phyloP scores from a whole-genome alignment of 352 stramenopile species.

The Peronospora tabacina region DNA sequence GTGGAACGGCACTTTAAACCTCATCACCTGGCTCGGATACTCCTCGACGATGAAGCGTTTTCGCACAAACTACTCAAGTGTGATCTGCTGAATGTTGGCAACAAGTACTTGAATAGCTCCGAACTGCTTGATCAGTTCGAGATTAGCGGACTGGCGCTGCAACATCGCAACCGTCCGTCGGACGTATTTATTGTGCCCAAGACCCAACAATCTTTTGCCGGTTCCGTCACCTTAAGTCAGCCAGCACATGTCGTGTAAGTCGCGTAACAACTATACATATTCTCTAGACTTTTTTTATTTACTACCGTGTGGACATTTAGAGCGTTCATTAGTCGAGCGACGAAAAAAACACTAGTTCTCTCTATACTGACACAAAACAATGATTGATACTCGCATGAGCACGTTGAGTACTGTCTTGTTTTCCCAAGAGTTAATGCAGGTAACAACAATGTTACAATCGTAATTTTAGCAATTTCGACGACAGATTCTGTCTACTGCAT shows the following conservation, averaged over 20 bases:
- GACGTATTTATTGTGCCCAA: slow-evolving; percentile 40
- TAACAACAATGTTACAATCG: too few species aligned
- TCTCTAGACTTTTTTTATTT: slow-evolving; percentile 31
- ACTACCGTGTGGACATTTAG: background rate
- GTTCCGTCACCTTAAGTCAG: slow-evolving; percentile 19
- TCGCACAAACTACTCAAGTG: slow-evolving; percentile 38
- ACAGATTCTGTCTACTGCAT: too few species aligned
- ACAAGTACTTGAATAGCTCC: slow-evolving; percentile 43
- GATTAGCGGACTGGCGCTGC: slow-evolving; percentile 39
- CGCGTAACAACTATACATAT: slow-evolving; percentile 17
- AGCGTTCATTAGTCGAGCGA: background rate
- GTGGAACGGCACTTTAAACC: slow-evolving; percentile 43
- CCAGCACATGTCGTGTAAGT: slow-evolving; percentile 24
- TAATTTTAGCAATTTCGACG: too few species aligned
- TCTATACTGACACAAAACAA: too few species aligned
- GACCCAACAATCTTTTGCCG: slow-evolving; percentile 19
- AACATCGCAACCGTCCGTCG: slow-evolving; percentile 31
- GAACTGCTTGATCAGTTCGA: slow-evolving; percentile 53
- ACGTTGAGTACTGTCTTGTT: too few species aligned
- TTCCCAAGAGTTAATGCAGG: too few species aligned
- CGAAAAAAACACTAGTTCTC: background rate
- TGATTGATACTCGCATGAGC: too few species aligned
- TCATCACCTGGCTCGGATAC: slow-evolving; percentile 36
- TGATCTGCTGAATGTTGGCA: slow-evolving; percentile 41
- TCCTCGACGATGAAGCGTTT: slow-evolving; percentile 34